Percentiles rank a stretch among this genome's conserved stretches.
phyloP scores from a whole-genome alignment of 2,329 filamentous ascomycete genomes.

The Boeremia lycopersici region DNA sequence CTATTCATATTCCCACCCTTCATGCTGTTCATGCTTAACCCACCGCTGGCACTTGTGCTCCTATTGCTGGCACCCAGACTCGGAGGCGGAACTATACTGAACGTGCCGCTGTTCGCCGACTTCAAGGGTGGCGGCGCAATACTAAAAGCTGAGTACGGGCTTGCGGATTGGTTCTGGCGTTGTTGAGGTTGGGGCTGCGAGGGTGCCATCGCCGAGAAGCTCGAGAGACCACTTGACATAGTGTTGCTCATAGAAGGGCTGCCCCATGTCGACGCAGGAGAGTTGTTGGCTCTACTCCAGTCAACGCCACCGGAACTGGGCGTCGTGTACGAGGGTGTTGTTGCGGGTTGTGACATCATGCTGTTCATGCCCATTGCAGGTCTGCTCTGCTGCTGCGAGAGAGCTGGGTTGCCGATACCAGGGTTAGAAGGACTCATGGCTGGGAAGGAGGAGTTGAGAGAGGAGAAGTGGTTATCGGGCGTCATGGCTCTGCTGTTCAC shows the following conservation, averaged over 20 bases:
- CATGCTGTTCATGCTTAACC: slow-evolving; percentile 23
- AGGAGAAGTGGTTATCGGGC: slow-evolving; percentile 56
- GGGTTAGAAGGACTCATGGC: slow-evolving; percentile 45
- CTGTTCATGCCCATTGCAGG: slow-evolving; percentile 44
- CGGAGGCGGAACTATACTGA: slow-evolving; percentile 39
- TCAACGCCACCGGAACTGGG: slow-evolving; percentile 33
- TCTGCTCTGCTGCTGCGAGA: slow-evolving; percentile 43
- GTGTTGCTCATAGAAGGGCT: slow-evolving; percentile 20
- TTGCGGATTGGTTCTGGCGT: slow-evolving; percentile 23
- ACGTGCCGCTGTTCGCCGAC: slow-evolving; percentile 20
- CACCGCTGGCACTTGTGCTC: slow-evolving; percentile 8
- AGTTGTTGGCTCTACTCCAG: slow-evolving; percentile 37
- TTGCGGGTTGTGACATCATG: slow-evolving; percentile 33
- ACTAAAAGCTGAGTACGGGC: slow-evolving; percentile 44
- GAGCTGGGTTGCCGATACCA: slow-evolving; percentile 41
- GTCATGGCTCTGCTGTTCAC: slow-evolving; percentile 55
- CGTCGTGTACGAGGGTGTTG: slow-evolving; percentile 32
- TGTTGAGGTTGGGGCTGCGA: slow-evolving; percentile 35
- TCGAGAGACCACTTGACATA: slow-evolving; percentile 37
- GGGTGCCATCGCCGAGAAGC: slow-evolving; percentile 61
- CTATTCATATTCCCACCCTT: slow-evolving; percentile 26
- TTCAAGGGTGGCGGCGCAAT: slow-evolving; percentile 47
- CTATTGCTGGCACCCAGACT: slow-evolving; percentile 16
- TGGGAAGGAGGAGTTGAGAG: slow-evolving; percentile 44
- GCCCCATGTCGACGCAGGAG: slow-evolving; percentile 35